Conservation (phyloP, 2,329 filamentous ascomycete genomes). For the Colletotrichum sp. region DNA sequence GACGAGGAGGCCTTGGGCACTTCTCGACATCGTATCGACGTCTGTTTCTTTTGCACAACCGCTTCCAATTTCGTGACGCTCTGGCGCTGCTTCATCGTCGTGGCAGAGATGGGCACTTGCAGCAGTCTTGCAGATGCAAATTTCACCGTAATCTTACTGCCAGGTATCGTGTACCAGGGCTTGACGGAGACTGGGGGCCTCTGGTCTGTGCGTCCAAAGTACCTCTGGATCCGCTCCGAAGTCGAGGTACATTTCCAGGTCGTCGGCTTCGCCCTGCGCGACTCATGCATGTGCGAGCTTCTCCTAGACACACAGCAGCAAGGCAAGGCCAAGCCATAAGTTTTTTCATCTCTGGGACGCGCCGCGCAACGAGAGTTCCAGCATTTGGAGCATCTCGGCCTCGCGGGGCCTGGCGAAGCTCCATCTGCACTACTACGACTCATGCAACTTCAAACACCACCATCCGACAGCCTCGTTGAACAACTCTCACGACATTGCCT, state of each 20-base stretch:
- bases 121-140: slow-evolving; percentile 17
- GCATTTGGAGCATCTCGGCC: slow-evolving; percentile 11
- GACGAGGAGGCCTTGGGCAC: too few species aligned
- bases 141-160: slow-evolving; percentile 18
- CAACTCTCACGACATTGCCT: not conserved
- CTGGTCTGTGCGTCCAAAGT: slow-evolving; percentile 13
- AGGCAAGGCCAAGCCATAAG: not conserved
- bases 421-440: slow-evolving; percentile 13
- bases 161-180: slow-evolving; percentile 14
- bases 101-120: slow-evolving; percentile 9
- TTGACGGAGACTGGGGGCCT: not conserved
- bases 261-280: not conserved
- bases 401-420: slow-evolving; percentile 1
- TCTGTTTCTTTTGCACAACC: not conserved
- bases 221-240: not conserved
- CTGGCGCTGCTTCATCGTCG: not conserved
- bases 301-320: not conserved
- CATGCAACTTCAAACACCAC: slow-evolving; percentile 17
- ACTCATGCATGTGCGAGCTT: slow-evolving; percentile 18
- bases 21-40: not conserved
- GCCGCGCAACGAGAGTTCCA: not conserved
- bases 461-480: slow-evolving; percentile 10
- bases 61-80: not conserved
- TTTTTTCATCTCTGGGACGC: not conserved
- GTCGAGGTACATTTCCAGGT: slow-evolving; percentile 14